phyloP scores from a whole-genome alignment of 2,329 filamentous ascomycete species.

The Alternaria triticina region DNA sequence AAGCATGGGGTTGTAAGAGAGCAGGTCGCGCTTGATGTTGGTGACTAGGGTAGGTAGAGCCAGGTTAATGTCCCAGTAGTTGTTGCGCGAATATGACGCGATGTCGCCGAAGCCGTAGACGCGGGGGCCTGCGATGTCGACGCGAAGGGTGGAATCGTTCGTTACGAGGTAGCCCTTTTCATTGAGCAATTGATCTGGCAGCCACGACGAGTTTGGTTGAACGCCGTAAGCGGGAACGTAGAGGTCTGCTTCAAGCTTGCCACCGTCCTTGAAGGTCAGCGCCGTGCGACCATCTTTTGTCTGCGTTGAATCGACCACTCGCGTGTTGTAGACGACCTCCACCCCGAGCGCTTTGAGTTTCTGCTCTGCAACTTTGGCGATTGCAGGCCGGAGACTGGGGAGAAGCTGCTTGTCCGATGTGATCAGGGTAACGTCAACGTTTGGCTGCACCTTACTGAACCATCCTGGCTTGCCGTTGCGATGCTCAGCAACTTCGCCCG shows the following conservation, averaged over 20 bases:
- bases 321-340: slow-evolving; percentile 50
- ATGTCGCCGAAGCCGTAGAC: slow-evolving; percentile 60
- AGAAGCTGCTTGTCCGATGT: slow-evolving; percentile 51
- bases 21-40: slow-evolving; percentile 57
- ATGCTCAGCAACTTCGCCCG: slow-evolving; percentile 56
- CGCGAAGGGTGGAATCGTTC: slow-evolving; percentile 54
- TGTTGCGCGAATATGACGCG: slow-evolving; percentile 51
- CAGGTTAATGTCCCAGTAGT: slow-evolving; percentile 49
- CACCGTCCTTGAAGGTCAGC: slow-evolving; percentile 50
- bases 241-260: slow-evolving; percentile 56
- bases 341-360: slow-evolving; percentile 58
- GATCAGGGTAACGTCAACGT: slow-evolving; percentile 54
- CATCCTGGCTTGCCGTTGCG: slow-evolving; percentile 50
- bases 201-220: slow-evolving; percentile 59
- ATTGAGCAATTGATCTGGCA: slow-evolving; percentile 57
- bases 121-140: slow-evolving; percentile 52
- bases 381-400: slow-evolving; percentile 48
- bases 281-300: slow-evolving; percentile 51
- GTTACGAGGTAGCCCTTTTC: slow-evolving; percentile 57
- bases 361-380: slow-evolving; percentile 53
- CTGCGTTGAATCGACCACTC: slow-evolving; percentile 32
- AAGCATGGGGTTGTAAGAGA: slow-evolving; percentile 30
- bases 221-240: slow-evolving; percentile 62
- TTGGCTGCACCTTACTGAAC: slow-evolving; percentile 35
- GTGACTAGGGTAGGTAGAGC: slow-evolving; percentile 50